A percentile compares a stretch with the other conserved stretches of the same genome.
Evolutionary conservation across 2,329 filamentous ascomycete genomes (phyloP).

Genomic region (Bipolaris sorokiniana): DNA sequence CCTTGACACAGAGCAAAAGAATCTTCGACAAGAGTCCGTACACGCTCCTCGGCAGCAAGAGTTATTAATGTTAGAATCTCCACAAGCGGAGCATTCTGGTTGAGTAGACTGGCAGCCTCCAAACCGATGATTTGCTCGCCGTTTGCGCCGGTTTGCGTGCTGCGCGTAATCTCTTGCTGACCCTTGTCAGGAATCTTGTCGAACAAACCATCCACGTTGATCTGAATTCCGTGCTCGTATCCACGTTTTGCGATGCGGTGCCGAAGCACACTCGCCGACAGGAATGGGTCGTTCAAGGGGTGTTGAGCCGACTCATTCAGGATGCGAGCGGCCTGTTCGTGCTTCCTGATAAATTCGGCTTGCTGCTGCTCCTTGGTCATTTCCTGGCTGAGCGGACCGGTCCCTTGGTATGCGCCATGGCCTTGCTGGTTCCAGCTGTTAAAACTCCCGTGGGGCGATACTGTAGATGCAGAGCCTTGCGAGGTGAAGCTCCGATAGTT

Average conservation of each 20-base stretch:
- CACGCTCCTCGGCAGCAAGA: constrained; percentile 78
- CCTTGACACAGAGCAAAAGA: constrained; percentile 72
- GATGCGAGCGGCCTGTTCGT: constrained; percentile 68
- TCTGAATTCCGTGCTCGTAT: constrained; percentile 63
- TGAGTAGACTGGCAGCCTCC: constrained; percentile 66
- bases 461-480: constrained; percentile 42
- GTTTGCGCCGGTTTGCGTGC: constrained; percentile 63
- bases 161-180: constrained; percentile 38
- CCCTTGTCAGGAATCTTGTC: constrained; percentile 47
- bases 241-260: constrained; percentile 63
- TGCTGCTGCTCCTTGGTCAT: constrained; percentile 69
- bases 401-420: constrained; percentile 49
- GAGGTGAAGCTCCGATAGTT: constrained; percentile 62
- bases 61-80: constrained; percentile 85
- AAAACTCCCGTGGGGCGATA: constrained; percentile 55
- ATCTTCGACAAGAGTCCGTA: constrained; percentile 79
- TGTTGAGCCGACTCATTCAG: constrained; percentile 67
- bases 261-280: constrained; percentile 66
- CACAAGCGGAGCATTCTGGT: constrained; percentile 72
- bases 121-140: constrained; percentile 65
- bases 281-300: constrained; percentile 75
- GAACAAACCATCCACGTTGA: constrained; percentile 64
- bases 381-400: constrained; percentile 57
- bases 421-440: constrained; percentile 52
- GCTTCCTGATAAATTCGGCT: constrained; percentile 69